Conservation (phyloP, 139 green algal species). For the Volvox reticuliferus region DNA sequence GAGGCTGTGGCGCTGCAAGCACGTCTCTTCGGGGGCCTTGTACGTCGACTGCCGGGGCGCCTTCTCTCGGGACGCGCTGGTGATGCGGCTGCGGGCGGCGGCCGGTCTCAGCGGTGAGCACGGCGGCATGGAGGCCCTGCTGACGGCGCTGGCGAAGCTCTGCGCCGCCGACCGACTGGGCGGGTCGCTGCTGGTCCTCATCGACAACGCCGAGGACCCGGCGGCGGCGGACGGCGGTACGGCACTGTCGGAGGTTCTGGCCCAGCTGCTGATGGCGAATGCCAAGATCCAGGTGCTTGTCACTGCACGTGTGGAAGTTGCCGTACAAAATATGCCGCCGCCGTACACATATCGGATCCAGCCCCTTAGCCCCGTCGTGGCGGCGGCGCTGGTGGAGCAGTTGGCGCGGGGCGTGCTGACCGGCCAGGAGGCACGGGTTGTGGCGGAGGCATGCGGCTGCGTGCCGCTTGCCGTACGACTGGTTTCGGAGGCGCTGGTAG, state of each 20-base stretch:
- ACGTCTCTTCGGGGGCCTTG: background rate
- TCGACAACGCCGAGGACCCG: conserved; percentile 35
- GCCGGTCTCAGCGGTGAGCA: background rate
- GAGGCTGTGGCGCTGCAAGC: background rate
- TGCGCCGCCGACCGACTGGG: background rate
- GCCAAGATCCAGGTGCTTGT: background rate
- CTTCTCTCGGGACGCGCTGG: background rate
- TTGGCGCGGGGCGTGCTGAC: background rate
- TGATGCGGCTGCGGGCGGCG: conserved; percentile 17
- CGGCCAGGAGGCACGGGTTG: background rate
- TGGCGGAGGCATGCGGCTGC: conserved; percentile 18
- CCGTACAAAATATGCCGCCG: conserved; percentile 3
- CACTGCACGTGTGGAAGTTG: background rate
- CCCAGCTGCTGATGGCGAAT: background rate
- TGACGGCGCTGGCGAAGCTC: background rate
- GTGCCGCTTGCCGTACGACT: conserved; percentile 15
- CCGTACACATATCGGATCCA: conserved; percentile 6
- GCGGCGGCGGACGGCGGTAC: background rate
- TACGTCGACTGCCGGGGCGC: conserved; percentile 42
- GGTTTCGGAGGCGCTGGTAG: conserved; percentile 30
- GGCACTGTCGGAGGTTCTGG: background rate
- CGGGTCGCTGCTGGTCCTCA: background rate
- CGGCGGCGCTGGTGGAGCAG: background rate
- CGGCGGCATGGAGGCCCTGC: background rate
- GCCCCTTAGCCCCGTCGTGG: background rate